Percentiles rank a stretch among this genome's conserved stretches.
These are phyloP conservation scores for Perkinsus olseni DNA, from an alignment of 169 alveolate genomes.

Conservation along the genomic window DNA sequence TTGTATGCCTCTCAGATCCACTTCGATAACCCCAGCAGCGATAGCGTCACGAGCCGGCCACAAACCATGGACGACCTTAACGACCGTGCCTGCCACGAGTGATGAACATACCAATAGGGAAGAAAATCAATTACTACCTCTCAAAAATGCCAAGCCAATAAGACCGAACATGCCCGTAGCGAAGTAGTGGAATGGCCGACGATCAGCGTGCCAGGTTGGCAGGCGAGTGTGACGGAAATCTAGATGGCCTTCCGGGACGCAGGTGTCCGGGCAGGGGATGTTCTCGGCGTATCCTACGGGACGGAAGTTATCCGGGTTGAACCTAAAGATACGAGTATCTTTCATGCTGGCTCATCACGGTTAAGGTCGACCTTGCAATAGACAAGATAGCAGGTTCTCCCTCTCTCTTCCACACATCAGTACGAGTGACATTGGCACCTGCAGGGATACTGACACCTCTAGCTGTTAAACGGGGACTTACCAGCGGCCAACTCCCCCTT, in stretches of 20 bases:
- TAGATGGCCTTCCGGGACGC: slow-evolving; percentile 59
- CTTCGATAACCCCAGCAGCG: slow-evolving; percentile 68
- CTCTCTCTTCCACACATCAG: slow-evolving; percentile 70
- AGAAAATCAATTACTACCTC: slow-evolving; percentile 30
- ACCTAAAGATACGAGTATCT: slow-evolving; percentile 3
- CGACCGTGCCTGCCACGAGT: slow-evolving; percentile 51
- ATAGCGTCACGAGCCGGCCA: slow-evolving; percentile 44
- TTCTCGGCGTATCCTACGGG: slow-evolving; percentile 68
- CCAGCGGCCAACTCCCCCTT: slow-evolving; percentile 57
- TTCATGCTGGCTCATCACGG: not conserved
- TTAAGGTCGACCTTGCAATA: slow-evolving; percentile 31
- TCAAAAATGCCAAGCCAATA: not conserved
- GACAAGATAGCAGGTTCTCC: slow-evolving; percentile 74
- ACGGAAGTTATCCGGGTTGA: slow-evolving; percentile 72
- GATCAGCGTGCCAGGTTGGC: slow-evolving; percentile 58
- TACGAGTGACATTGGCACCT: slow-evolving; percentile 72
- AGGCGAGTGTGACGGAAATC: slow-evolving; percentile 70
- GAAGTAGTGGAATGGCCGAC: slow-evolving; percentile 63
- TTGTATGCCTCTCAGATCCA: slow-evolving; percentile 56
- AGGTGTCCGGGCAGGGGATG: slow-evolving; percentile 65
- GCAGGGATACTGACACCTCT: slow-evolving; percentile 3
- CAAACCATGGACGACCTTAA: slow-evolving; percentile 60
- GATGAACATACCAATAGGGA: slow-evolving; percentile 57
- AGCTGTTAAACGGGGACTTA: not conserved
- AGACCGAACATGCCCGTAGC: slow-evolving; percentile 32